These are phyloP conservation scores for Erodium texanum DNA, from an alignment of 441 rosid genomes.

Conservation along the genomic window DNA sequence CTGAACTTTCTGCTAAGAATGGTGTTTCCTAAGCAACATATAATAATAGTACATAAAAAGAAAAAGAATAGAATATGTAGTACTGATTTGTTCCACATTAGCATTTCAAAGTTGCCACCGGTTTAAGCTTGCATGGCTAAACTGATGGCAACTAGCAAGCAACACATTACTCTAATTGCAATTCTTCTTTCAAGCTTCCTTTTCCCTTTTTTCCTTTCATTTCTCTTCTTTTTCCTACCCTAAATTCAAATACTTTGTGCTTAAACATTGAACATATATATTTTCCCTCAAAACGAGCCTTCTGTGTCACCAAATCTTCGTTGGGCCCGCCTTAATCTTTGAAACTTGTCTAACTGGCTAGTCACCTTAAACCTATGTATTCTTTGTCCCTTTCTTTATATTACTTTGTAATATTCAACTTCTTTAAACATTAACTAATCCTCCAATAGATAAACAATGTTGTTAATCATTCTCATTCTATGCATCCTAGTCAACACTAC, in stretches of 20 bases:
- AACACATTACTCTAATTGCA: background rate
- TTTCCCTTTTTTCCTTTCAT: background rate
- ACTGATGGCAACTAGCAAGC: background rate
- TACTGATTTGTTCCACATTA: background rate
- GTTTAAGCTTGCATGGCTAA: background rate
- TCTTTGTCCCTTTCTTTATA: background rate
- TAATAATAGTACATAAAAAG: background rate
- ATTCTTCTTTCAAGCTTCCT: background rate
- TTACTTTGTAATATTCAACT: background rate
- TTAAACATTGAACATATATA: background rate
- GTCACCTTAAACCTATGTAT: background rate
- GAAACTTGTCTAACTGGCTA: background rate
- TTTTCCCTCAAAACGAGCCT: background rate
- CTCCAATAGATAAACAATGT: background rate
- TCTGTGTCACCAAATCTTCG: background rate
- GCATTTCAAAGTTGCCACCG: background rate
- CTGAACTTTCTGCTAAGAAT: background rate
- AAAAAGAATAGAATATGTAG: background rate
- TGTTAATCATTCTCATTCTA: no score
- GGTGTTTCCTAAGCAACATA: background rate
- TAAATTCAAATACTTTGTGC: background rate
- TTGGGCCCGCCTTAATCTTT: conserved; percentile 2
- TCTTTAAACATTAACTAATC: background rate
- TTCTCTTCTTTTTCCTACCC: background rate
- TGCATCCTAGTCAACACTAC: background rate